Base-by-base conservation (phyloP, 257 asterid genomes). In the Voacanga thouarsii region DNA sequence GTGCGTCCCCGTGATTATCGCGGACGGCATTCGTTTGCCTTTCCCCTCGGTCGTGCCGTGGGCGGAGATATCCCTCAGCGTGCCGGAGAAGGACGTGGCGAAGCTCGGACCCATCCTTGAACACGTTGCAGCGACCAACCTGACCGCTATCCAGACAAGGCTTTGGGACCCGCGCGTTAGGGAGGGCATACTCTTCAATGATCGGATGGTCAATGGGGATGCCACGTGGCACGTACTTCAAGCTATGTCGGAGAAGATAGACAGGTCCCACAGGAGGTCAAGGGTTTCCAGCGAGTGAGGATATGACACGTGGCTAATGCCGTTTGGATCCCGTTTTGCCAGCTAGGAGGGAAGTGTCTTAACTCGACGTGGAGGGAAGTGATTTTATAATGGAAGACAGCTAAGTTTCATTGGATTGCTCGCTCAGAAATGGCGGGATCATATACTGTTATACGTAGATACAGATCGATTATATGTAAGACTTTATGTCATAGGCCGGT, bases 1-100 rank as follows among this genome's bases (percentile, higher is more conserved):
- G 0, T 94, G 99, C 26, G 91, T 94, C 1, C 97, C 97, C 72
- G 97, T 94, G 0, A 89, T 94, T 15, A 89, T 94, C 24, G 99
- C 99, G 0, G 97, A 94, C 12, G 94, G 89, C 4, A 94, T 92
- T 67, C 89, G 88, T 76, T 78, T 94, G 44, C 97, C 97, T 6
- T 91, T 87, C 77, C 82, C 95, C 73, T 70, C 89, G 79, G 87
- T 89, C 82, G 92, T 94, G 74, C 91, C 94, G 9, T 94, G 99
- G 98, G 65, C 88, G 73, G 88, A 88, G 9, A 90, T 92, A 28
- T 89, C 96, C 15, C 72, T 92, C 7, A 87, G 89, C 47, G 97
- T 94, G 89, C 87, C 90, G 85, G 99, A 92, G 89, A 76, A 72
- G 3, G 98, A 94, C 81, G 97, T 89, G 82, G 89, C 61, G 12